phyloP scores from a whole-genome alignment of 2,329 filamentous ascomycete genomes.

The Teratosphaeria viscida region DNA sequence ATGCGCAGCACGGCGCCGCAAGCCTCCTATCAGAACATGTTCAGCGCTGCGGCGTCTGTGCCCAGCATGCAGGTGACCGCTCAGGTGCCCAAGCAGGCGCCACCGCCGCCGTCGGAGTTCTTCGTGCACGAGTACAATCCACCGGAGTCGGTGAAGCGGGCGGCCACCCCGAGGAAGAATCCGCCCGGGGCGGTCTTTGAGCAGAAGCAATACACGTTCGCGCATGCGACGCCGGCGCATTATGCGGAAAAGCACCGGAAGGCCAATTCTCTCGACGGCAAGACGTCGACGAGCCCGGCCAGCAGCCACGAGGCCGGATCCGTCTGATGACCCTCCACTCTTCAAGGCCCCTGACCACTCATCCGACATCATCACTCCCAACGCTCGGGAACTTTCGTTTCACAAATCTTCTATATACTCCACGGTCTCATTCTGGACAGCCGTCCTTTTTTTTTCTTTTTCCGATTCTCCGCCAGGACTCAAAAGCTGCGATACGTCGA shows the following conservation, averaged over 20 bases:
- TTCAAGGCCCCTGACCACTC: not conserved
- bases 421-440: not conserved
- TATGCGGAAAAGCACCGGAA: constrained; percentile 26
- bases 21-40: constrained; percentile 9
- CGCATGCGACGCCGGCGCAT: constrained; percentile 36
- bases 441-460: not conserved
- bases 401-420: not conserved
- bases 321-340: not conserved
- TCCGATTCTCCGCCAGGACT: not conserved
- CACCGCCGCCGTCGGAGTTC: constrained; percentile 23
- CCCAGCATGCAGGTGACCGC: constrained; percentile 16
- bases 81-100: constrained; percentile 22
- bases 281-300: constrained; percentile 1
- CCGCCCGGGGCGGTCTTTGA: constrained; percentile 11
- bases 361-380: not conserved
- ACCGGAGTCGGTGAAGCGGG: constrained; percentile 29
- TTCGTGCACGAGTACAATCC: constrained; percentile 39
- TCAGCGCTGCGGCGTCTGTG: constrained; percentile 5
- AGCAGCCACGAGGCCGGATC: not conserved
- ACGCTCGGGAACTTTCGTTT: not conserved
- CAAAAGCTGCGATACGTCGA: not conserved
- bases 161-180: constrained; percentile 22
- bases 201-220: constrained; percentile 37
- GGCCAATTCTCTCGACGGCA: not conserved
- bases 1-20: constrained; percentile 5